Evolutionary conservation across 2,329 filamentous ascomycete species (phyloP).

Genomic region (Apiospora koreana): DNA sequence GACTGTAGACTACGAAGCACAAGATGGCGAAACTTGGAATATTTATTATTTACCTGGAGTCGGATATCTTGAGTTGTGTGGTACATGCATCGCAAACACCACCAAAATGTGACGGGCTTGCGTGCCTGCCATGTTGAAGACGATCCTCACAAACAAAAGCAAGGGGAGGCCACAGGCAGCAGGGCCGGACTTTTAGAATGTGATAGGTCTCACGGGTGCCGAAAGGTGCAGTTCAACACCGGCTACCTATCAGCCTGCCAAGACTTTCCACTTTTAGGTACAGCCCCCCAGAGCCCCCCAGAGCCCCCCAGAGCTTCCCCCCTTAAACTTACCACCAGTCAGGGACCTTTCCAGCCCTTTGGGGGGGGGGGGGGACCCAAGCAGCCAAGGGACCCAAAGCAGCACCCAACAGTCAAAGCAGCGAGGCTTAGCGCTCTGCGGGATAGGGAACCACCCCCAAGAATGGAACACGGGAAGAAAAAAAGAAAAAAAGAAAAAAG

Average conservation of each 20-base stretch:
- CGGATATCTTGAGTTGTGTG: background rate
- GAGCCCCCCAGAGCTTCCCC: too few relatives aligned
- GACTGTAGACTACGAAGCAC: background rate
- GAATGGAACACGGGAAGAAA: background rate
- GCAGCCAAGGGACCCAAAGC: too few relatives aligned
- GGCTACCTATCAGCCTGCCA: background rate
- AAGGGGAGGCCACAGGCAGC: background rate
- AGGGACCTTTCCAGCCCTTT: background rate
- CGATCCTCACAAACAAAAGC: background rate
- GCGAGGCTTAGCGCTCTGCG: slow-evolving; percentile 6
- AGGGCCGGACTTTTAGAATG: background rate
- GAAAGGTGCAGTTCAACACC: background rate
- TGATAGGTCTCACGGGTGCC: background rate
- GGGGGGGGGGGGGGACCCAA: too few relatives aligned
- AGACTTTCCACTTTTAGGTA: background rate
- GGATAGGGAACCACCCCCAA: background rate
- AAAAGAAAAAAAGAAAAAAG: background rate
- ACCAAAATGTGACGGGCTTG: too few relatives aligned
- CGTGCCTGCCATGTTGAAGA: background rate
- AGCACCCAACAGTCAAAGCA: too few relatives aligned
- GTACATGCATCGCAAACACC: background rate
- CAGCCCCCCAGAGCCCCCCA: background rate
- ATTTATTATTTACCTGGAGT: too few relatives aligned
- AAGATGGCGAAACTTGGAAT: background rate
- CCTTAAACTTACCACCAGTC: background rate